Conservation (phyloP, 2,329 filamentous ascomycete genomes). For the Aspergillus cejpii region DNA sequence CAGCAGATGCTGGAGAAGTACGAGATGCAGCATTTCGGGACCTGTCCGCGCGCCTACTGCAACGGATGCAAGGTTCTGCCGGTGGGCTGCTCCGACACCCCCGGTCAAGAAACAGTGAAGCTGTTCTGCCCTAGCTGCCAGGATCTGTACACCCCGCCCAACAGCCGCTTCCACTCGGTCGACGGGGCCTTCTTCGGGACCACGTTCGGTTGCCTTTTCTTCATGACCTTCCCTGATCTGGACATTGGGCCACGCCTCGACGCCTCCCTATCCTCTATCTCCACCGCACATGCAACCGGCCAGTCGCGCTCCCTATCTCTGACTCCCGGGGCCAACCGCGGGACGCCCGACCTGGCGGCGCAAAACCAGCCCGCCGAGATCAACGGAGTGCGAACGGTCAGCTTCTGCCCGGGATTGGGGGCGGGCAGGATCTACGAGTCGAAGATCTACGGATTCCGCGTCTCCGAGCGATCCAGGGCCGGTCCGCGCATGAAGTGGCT, state of each 20-base stretch:
- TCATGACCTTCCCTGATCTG: conserved; percentile 96
- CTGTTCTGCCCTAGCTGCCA: conserved; percentile 95
- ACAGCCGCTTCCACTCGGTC: conserved; percentile 93
- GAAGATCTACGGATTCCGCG: conserved; percentile 91
- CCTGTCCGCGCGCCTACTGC: conserved; percentile 91
- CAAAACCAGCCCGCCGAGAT: conserved; percentile 52
- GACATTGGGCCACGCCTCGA: conserved; percentile 69
- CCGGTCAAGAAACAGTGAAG: conserved; percentile 95
- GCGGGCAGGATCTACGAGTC: conserved; percentile 82
- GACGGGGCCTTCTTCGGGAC: conserved; percentile 98
- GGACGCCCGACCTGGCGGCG: conserved; percentile 28
- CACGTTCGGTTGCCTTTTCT: conserved; percentile 93
- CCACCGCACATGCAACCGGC: conserved; percentile 17
- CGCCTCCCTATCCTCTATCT: conserved; percentile 24
- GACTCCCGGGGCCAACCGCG: conserved; percentile 25
- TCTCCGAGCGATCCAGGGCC: conserved; percentile 80
- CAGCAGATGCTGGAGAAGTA: conserved; percentile 99
- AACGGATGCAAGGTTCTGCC: conserved; percentile 83
- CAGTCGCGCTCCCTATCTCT: conserved; percentile 32
- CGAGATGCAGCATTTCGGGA: conserved; percentile 90
- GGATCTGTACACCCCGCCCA: conserved; percentile 94
- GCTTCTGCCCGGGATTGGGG: conserved; percentile 83
- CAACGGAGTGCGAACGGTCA: conserved; percentile 80
- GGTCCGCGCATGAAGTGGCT: conserved; percentile 97
- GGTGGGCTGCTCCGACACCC: conserved; percentile 88